Conservation (phyloP, 192 early-diverging fungal species). For the Coemansia sp. region DNA sequence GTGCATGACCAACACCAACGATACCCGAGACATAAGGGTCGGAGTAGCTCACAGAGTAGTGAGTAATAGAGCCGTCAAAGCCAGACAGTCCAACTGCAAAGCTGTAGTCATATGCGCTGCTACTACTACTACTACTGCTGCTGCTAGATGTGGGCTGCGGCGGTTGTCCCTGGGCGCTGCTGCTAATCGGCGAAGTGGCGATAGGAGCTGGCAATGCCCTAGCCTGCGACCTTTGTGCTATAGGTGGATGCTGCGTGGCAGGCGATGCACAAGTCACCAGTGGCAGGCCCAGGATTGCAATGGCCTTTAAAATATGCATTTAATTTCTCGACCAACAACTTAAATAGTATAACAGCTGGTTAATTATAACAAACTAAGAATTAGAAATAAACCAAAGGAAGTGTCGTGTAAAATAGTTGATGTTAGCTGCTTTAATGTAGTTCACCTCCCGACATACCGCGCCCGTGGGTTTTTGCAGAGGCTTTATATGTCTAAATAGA, state of each 20-base stretch:
- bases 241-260: not conserved
- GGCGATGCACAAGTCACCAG: not conserved
- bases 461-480: not conserved
- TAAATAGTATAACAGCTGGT: not conserved
- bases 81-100: conserved; percentile 44
- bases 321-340: too few relatives aligned
- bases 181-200: not conserved
- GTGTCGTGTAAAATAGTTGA: not conserved
- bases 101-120: conserved; percentile 31
- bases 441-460: not conserved
- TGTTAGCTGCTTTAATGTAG: not conserved
- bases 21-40: conserved; percentile 45
- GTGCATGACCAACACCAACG: conserved; percentile 30
- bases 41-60: conserved; percentile 54
- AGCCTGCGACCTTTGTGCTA: not conserved
- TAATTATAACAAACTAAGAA: not conserved
- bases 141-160: not conserved
- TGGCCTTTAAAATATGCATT: not conserved
- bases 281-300: not conserved
- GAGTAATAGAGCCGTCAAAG: conserved; percentile 37
- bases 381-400: not conserved
- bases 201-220: not conserved
- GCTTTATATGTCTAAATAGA: not conserved
- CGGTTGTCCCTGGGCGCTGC: not conserved
- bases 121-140: not conserved